Base-by-base conservation (phyloP, 2,329 filamentous ascomycete genomes). In the Cladosporium sphaerospermum region DNA sequence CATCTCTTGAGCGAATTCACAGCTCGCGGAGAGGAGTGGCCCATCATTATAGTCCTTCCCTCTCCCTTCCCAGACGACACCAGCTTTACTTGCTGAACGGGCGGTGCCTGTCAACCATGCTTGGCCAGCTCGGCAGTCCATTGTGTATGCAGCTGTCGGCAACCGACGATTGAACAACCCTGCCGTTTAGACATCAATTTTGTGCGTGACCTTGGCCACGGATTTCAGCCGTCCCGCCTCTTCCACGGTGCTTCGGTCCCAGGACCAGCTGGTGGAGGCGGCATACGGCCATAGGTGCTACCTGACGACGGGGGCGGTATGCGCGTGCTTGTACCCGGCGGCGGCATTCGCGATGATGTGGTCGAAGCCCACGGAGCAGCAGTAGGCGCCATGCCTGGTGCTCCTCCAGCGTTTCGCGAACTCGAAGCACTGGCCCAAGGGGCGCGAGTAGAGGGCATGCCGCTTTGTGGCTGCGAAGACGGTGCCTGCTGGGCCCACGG, bases 381-480 rank as follows among this genome's bases (percentile, higher is more conserved):
- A 1, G 61, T 62, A 3, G 49, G 37, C 23, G 51, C 9, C 31
- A 40, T 50, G 11, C 45, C 54, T 13, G 57, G 32, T 9, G 13
- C 9, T 19, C 40, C 33, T n/a, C 36, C 48, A 13, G 28, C 16
- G 39, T 18, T 36, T 13, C 11, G 39, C 33, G n/a, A 34, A 18
- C 7, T 28, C 1, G 23, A 14, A 13, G 23, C 37, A 23, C 7
- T 49, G 7, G 62, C 56, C 63, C 61, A 63, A 10, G 65, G 64
- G 18, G 63, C 64, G 55, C 64, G 56, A 4, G 56, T 62, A 2
- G 63, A 58, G 9, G 65, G 63, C 42, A 65, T 56, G 8, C 63
- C 64, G n/a, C 59, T 65, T 39, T 59, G 58, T 9, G 61, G 56
- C 47, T 59, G 51, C 13, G 55, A 39, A 31, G 55, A 34, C n/a